Conservation (phyloP, 352 stramenopile species). For the Phytophthora tentaculata region DNA sequence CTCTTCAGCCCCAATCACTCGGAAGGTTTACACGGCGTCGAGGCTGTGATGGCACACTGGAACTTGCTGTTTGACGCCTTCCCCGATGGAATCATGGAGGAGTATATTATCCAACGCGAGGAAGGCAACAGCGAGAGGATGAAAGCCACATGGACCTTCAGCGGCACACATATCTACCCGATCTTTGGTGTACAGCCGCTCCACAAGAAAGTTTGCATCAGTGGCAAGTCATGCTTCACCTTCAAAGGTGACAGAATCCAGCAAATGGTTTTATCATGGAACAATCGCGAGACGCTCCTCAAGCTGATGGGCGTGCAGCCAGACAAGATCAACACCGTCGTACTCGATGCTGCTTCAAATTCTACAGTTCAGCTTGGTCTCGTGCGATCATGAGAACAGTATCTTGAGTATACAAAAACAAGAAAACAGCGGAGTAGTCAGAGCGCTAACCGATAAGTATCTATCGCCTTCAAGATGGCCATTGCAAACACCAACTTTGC, state of each 20-base stretch:
- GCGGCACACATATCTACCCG: conserved; percentile 78
- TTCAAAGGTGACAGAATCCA: conserved; percentile 82
- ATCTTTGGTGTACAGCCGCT: conserved; percentile 76
- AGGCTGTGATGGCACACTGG: conserved; percentile 82
- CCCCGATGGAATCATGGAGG: conserved; percentile 84
- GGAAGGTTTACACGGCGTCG: conserved; percentile 64
- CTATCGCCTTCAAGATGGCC: conserved; percentile 19
- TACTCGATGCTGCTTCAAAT: conserved; percentile 36
- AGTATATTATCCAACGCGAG: conserved; percentile 78
- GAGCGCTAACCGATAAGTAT: conserved; percentile 24
- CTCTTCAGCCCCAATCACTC: conserved; percentile 71
- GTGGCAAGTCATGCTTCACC: conserved; percentile 75
- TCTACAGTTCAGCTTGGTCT: too few species aligned
- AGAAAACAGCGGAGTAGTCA: conserved; percentile 14
- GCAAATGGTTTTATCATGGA: conserved; percentile 76
- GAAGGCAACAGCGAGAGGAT: conserved; percentile 66
- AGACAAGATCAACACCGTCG: conserved; percentile 19
- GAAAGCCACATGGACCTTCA: conserved; percentile 79
- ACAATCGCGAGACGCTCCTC: conserved; percentile 74
- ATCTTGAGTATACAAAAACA: too few species aligned
- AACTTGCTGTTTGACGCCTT: conserved; percentile 72
- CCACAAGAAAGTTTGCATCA: conserved; percentile 83
- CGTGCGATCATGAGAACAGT: conserved; percentile 10
- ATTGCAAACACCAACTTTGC: conserved; percentile 7
- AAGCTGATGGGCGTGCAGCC: conserved; percentile 72